Evolutionary conservation across 140 eudicot genomes (phyloP), one percentile per base, ranked within the genome.

Genomic region (Anethum foeniculum): DNA sequence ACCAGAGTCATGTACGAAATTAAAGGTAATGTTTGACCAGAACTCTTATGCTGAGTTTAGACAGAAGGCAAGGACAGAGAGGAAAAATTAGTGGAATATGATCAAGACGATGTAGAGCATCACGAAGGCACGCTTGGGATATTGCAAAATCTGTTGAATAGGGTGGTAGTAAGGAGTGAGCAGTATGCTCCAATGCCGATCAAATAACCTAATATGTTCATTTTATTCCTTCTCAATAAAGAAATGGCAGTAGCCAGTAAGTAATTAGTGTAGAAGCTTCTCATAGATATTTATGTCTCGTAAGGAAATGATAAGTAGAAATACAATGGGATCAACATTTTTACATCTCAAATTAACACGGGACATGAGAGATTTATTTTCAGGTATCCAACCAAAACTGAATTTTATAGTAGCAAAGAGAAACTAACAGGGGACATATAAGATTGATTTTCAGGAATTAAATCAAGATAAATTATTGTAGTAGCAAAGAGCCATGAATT

Each of bases 161-260:
- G 56, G 52, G 56, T 49, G 58, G 68, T n/a, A 23, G 68, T 58
- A 9, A 58, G 68, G 68, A 58, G 30, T 58, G 3, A 58, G 32
- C 25, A 58, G 10, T 58, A 23, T n/a, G 13, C 68, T 21, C 10
- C 68, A 58, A 6, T 58, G 13, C 23, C 15, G 13, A 58, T n/a
- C 68, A 58, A n/a, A 58, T 58, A 58, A n/a, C 68, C 68, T 58
- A 19, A 58, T 21, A 58, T n/a, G 68, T 58, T 58, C 68, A 58
- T n/a, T 58, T 9, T 9, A 58, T 58, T 58, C 68, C 13, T 18
- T 58, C 14, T n/a, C 1, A 58, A 2, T 2, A 19, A 58, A 23
- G 68, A 58, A 58, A 58, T 51, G 23, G 58, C 58, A 51, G 19
- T 16, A 15, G 23, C 23, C 58, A 51, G 19, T 16, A 15, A 15